phyloP scores from a whole-genome alignment of 306 rosid genomes.

The Corylus americana region DNA sequence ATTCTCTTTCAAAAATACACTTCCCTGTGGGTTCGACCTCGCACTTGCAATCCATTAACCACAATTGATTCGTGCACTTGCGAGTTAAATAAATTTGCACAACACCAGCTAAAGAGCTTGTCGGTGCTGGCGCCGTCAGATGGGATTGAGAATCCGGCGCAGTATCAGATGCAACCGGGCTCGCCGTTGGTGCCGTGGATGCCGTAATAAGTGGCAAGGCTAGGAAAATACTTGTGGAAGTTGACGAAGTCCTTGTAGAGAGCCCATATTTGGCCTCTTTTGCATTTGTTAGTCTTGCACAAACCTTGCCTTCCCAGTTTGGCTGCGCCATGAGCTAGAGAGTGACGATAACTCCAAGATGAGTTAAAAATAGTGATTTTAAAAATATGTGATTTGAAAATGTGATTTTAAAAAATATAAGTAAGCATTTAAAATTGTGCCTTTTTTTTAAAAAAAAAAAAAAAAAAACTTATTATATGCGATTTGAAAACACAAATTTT shows the following conservation, averaged over 20 bases:
- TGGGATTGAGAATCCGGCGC: slow-evolving; percentile 50
- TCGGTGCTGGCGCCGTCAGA: slow-evolving; percentile 18
- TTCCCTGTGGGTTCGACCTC: no score
- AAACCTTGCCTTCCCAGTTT: slow-evolving; percentile 53
- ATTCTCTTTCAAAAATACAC: no score
- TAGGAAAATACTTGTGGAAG: slow-evolving; percentile 54
- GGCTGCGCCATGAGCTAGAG: not conserved
- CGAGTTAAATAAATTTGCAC: no score
- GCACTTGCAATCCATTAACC: no score
- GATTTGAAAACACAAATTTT: no score
- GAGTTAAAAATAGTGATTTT: no score
- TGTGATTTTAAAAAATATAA: no score
- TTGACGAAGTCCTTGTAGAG: slow-evolving; percentile 66
- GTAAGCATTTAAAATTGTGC: no score
- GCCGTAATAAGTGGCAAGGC: slow-evolving; percentile 47
- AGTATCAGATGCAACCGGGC: slow-evolving; percentile 59
- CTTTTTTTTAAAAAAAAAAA: no score
- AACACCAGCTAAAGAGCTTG: slow-evolving; percentile 15
- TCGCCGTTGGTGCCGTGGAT: slow-evolving; percentile 53
- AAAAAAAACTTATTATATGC: no score
- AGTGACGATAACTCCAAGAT: not conserved
- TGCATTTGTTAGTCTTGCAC: slow-evolving; percentile 16
- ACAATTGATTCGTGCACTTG: no score
- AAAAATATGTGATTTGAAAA: no score
- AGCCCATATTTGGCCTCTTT: slow-evolving; percentile 46